Base-by-base conservation (phyloP, 345 rosid species). In the Geranium brycei region DNA sequence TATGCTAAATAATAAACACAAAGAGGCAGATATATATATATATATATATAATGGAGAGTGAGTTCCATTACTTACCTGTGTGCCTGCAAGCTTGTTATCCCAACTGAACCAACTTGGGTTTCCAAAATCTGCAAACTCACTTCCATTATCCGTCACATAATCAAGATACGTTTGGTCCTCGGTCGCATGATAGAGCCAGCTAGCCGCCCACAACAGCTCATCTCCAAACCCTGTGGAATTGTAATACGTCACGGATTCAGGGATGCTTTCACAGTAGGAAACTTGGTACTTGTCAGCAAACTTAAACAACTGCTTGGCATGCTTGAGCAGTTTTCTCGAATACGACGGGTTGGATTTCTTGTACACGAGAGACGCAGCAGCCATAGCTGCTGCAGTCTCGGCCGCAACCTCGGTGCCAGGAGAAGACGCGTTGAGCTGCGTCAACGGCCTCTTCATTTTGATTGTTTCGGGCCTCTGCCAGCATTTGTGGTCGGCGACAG, bases 391-490 rank as follows among this genome's bases (percentile, higher is more conserved):
- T 0, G 98, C 91, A 19, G 95, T 86, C 72, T 91, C 95, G 0
- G 98, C 93, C 0, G 89, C 95, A 59, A 89, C 96, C 17, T 89
- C 98, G n/a, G 89, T 72, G 59, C 98, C 96, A 4, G 91, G 95
- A 58, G 57, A 75, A 14, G 91, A 55, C 19, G 72, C 58, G 63
- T 89, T 87, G 59, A 87, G 75, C 65, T 85, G 86, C 13, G 75
- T 66, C 0, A 85, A 71, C 23, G 91, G 88, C 68, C 98, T 78
- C 40, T 60, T 75, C 74, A 70, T 82, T 13, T 78, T 71, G 80
- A 82, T 77, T 31, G 66, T 67, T 65, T 86, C 89, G 6, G 89
- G 89, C 61, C 87, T 77, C 57, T 82, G 79, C 92, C 92, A 86
- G 68, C 92, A 86, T 2, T 55, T 53, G 58, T 84, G 92, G 73